Conservation (phyloP, 2,329 filamentous ascomycete genomes). For the Diplodia scrobiculata region DNA sequence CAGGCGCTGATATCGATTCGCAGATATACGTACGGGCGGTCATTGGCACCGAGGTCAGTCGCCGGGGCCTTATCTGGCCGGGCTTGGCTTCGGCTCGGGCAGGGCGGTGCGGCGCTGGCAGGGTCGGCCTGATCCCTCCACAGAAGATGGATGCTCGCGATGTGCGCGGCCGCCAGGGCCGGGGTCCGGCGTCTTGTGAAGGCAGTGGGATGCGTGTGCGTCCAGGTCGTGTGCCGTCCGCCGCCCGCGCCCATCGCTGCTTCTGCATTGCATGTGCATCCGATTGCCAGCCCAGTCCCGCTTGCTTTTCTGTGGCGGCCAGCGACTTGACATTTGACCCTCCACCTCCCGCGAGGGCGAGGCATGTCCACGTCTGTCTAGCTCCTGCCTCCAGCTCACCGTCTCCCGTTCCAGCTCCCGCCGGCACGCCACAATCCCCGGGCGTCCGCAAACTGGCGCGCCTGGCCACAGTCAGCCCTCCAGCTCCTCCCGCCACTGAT, state of each 20-base stretch:
- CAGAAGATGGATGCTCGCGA: background rate
- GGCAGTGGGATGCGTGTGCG: constrained; percentile 14
- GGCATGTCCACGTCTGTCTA: constrained; percentile 4
- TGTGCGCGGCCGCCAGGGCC: constrained; percentile 4
- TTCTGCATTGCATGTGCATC: constrained; percentile 26
- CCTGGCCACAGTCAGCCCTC: constrained; percentile 18
- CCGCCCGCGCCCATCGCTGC: constrained; percentile 20
- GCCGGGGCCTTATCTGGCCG: constrained; percentile 8
- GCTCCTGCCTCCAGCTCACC: constrained; percentile 14
- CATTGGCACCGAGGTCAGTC: constrained; percentile 26
- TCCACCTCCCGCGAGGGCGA: background rate
- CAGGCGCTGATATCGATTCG: constrained; percentile 1
- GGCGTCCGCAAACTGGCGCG: constrained; percentile 5
- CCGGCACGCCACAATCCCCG: constrained; percentile 9
- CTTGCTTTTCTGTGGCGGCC: constrained; percentile 24
- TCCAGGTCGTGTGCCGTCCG: constrained; percentile 11
- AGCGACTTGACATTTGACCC: constrained; percentile 2
- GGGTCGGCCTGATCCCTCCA: constrained; percentile 14
- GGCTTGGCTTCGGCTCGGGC: constrained; percentile 11
- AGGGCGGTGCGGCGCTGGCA: constrained; percentile 9
- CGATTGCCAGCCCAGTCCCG: background rate
- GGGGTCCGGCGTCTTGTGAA: background rate
- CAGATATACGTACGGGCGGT: constrained; percentile 8
- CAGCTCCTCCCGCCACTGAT: constrained; percentile 14
- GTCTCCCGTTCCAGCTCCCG: constrained; percentile 14